Evolutionary conservation across 2,329 filamentous ascomycete genomes (phyloP), one percentile per base, ranked within the genome.

Genomic region (Periconia macrospinosa): DNA sequence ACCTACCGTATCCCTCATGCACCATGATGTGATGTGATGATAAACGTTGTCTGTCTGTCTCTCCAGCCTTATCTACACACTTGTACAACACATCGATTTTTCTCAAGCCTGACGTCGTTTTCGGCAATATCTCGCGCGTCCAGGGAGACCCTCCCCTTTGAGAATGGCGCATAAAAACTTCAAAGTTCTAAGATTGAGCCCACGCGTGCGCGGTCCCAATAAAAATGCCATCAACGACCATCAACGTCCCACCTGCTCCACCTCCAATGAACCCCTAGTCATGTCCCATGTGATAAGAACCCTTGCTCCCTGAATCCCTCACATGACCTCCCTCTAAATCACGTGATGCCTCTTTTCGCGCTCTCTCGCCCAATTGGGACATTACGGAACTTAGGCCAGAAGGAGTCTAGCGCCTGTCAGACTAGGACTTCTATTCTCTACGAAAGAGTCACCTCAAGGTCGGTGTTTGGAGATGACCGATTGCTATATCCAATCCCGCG

Each of bases 171-270:
- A 45, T 48, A 30, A 56, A 59, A 58, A 57, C 35, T 47, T n/a
- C n/a, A 27, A 27, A 27, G 5, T 27, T 27, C 52, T 54, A 58
- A 67, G 53, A 68, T 69, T 67, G 54, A 47, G n/a, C n/a, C 23
- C 3, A 27, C 8, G 23, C 8, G 3, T 27, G 23, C 23, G 5
- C 23, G 23, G 3, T 27, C 23, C 23, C 3, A 27, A 27, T 3
- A 27, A 27, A 27, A 27, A 27, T 5, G 8, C 8, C 23, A 27
- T n/a, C 23, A 27, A 27, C 23, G 8, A 27, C 23, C 8, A 3
- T 5, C 23, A 3, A 27, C 23, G 23, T 27, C 23, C 23, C 23
- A 27, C 23, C 23, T 27, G 23, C 23, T 27, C 23, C 23, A 27
- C 23, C 23, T 27, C 23, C 23, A 27, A 3, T 37, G 11, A n/a